Evolutionary conservation across 1,284 basidiomycete genomes (phyloP).

Genomic region (Naganishia cerealis): DNA sequence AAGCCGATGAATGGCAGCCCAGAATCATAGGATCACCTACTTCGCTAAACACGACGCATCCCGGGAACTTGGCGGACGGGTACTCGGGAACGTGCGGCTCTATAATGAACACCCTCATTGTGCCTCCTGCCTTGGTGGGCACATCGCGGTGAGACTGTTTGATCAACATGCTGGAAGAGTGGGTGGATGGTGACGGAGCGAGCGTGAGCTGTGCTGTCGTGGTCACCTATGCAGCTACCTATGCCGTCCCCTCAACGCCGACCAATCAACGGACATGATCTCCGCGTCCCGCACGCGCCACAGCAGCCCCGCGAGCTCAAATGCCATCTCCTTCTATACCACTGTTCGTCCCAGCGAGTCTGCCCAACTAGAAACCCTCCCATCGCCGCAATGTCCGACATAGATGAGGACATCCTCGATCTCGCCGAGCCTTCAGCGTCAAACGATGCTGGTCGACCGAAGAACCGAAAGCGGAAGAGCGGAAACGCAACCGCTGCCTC

Average conservation of each 20-base stretch:
- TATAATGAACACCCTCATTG: slow-evolving; percentile 65
- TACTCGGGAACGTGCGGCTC: slow-evolving; percentile 53
- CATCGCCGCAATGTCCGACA: slow-evolving; percentile 21
- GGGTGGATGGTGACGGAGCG: background rate
- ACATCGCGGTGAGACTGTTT: slow-evolving; percentile 74
- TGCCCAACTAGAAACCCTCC: background rate
- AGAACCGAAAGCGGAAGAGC: slow-evolving; percentile 31
- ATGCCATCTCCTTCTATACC: too few species aligned
- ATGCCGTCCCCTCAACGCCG: too few species aligned
- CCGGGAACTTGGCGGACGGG: slow-evolving; percentile 54
- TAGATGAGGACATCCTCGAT: slow-evolving; percentile 32
- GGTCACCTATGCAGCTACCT: background rate
- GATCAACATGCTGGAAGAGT: slow-evolving; percentile 66
- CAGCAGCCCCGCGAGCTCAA: background rate
- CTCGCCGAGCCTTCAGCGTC: slow-evolving; percentile 28
- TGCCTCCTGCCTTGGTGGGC: slow-evolving; percentile 64
- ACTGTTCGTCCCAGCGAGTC: too few species aligned
- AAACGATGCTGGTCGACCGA: slow-evolving; percentile 20
- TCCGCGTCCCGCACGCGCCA: too few species aligned
- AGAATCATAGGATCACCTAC: background rate
- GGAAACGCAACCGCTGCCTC: slow-evolving; percentile 8
- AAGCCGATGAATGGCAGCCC: background rate
- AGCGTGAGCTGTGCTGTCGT: background rate
- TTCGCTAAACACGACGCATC: slow-evolving; percentile 51
- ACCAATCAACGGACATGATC: too few species aligned